Conservation (phyloP, 805 yeast genomes). For the Candida suzukii region DNA sequence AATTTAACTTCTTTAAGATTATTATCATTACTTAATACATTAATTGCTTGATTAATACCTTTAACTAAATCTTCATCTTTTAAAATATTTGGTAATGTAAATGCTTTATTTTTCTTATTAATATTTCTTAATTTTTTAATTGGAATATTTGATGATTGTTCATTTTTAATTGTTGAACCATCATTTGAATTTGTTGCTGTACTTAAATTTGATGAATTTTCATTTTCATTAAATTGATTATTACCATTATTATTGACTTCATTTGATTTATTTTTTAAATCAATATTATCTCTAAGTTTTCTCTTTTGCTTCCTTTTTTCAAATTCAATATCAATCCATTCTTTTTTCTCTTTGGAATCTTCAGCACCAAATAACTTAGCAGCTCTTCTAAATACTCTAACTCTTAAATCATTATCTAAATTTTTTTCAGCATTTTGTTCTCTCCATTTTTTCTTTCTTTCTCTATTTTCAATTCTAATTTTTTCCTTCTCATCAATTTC, state of each 20-base stretch:
- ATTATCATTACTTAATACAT: background rate
- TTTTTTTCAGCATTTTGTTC: conserved; percentile 73
- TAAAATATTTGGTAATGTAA: conserved; percentile 6
- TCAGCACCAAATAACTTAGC: conserved; percentile 54
- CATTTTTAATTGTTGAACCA: no score
- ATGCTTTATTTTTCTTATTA: background rate
- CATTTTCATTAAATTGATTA: no score
- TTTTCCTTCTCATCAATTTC: conserved; percentile 42
- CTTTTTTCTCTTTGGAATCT: conserved; percentile 40
- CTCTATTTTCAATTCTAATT: conserved; percentile 61
- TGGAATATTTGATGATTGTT: no score
- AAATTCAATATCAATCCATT: conserved; percentile 76
- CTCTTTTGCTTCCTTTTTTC: conserved; percentile 57
- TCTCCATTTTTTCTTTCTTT: conserved; percentile 78
- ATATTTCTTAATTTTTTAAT: background rate
- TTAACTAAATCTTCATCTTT: conserved; percentile 7
- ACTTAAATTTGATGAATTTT: no score
- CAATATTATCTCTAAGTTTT: conserved; percentile 30
- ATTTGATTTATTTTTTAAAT: no score
- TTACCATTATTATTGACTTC: background rate
- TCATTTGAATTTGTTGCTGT: no score
- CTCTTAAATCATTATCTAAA: conserved; percentile 80
- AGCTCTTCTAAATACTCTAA: conserved; percentile 73
- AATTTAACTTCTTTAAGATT: no score
- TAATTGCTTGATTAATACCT: conserved; percentile 3